phyloP scores from a whole-genome alignment of 805 yeast species.

The Cyberlindnera euphorbiiphila region DNA sequence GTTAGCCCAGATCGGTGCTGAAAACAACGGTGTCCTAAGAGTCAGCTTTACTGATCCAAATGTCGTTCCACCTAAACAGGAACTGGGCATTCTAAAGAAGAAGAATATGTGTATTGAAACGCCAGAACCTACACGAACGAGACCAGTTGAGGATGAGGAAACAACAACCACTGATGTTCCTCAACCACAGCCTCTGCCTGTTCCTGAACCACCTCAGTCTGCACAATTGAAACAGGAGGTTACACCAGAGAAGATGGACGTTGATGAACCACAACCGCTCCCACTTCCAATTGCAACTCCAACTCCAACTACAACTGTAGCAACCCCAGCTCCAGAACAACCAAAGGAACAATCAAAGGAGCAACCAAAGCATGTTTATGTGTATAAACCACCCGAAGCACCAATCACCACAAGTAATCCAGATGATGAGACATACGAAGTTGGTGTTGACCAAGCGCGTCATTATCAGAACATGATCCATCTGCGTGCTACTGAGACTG shows the following conservation, averaged over 20 bases:
- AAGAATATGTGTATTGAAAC: neutral
- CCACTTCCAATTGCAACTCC: neutral
- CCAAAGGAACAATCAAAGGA: slow-evolving; percentile 8
- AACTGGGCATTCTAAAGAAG: neutral
- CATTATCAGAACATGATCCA: slow-evolving; percentile 48
- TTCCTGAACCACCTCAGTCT: too few species aligned
- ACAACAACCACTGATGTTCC: neutral
- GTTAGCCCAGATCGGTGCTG: slow-evolving; percentile 22
- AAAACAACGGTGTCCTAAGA: slow-evolving; percentile 26
- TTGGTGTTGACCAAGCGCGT: slow-evolving; percentile 50
- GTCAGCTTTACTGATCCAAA: slow-evolving; percentile 15
- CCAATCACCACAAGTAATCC: slow-evolving; percentile 23
- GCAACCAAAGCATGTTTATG: slow-evolving; percentile 24
- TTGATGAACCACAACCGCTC: slow-evolving; percentile 1
- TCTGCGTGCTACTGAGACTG: slow-evolving; percentile 38
- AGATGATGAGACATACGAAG: slow-evolving; percentile 38
- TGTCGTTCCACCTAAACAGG: neutral
- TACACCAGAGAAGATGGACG: neutral
- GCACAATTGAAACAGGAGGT: too few species aligned
- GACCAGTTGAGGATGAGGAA: neutral
- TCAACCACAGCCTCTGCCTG: slow-evolving; percentile 4
- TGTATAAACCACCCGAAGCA: slow-evolving; percentile 18
- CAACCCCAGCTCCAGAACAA: neutral
- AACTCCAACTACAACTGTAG: neutral
- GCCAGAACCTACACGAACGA: slow-evolving; percentile 2